These are phyloP conservation scores for Eimeria acervulina DNA, from an alignment of 169 alveolate genomes.

Conservation along the genomic window DNA sequence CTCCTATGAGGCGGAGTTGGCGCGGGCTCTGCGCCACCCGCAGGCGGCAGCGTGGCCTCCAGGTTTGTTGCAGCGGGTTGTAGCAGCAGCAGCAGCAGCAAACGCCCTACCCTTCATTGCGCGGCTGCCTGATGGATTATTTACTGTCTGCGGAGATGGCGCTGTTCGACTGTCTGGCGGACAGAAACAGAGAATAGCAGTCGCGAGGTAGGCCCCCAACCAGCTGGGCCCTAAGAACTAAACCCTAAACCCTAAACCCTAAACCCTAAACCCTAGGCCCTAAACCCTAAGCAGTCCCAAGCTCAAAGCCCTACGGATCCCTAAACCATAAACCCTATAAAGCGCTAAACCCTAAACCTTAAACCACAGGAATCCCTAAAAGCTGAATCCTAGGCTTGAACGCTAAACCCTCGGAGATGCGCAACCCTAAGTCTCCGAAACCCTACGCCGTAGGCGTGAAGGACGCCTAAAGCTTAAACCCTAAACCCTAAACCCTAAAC, in stretches of 20 bases:
- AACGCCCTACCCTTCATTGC: conserved; percentile 88
- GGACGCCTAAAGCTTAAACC: too few species aligned
- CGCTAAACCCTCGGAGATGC: too few species aligned
- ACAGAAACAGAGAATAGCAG: conserved; percentile 91
- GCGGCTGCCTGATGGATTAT: conserved; percentile 88
- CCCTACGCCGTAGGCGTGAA: too few species aligned
- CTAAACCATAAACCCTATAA: too few species aligned
- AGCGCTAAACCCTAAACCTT: too few species aligned
- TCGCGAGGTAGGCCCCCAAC: conserved; percentile 88
- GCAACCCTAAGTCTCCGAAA: too few species aligned
- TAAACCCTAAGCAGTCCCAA: too few species aligned
- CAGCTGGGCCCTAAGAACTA: too few species aligned
- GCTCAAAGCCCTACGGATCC: too few species aligned
- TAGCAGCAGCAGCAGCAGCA: conserved; percentile 86
- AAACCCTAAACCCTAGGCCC: conserved; percentile 45
- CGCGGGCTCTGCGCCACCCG: conserved; percentile 17
- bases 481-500: background rate
- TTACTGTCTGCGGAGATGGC: conserved; percentile 89
- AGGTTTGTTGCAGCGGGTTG: conserved; percentile 88
- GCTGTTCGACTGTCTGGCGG: conserved; percentile 91
- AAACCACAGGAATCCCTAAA: too few species aligned
- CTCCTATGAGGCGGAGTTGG: conserved; percentile 14
- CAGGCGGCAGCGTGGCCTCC: conserved; percentile 55
- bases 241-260: conserved; percentile 58
- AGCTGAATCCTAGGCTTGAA: too few species aligned